A percentile compares a stretch with the other conserved stretches of the same genome.
Conservation (phyloP, 2,329 filamentous ascomycete genomes). For the Fusarium anthophilum region DNA sequence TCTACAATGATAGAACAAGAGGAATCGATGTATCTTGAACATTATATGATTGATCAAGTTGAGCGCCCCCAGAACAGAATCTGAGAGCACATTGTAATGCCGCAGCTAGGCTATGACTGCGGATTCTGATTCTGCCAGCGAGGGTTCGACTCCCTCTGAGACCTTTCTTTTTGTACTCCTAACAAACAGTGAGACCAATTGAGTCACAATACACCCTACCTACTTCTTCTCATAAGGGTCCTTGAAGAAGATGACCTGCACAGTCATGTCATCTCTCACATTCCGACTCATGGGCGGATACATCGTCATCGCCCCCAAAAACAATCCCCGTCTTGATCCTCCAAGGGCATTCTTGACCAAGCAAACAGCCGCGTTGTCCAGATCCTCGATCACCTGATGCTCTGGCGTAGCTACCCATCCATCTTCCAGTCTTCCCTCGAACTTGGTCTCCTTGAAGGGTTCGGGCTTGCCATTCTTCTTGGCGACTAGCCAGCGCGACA, state of each 20-base stretch:
- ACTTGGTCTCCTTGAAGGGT: constrained; percentile 29
- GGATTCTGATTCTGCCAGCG: not conserved
- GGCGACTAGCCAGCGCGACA: constrained; percentile 61
- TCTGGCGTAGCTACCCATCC: constrained; percentile 48
- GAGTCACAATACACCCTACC: constrained; percentile 56
- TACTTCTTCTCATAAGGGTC: constrained; percentile 69
- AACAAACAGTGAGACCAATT: not conserved
- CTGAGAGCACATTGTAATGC: not conserved
- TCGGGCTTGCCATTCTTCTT: constrained; percentile 40
- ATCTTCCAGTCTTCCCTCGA: constrained; percentile 30
- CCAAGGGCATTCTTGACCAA: constrained; percentile 83
- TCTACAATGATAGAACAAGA: not conserved
- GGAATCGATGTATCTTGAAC: not conserved
- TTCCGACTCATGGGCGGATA: constrained; percentile 73
- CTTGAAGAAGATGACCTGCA: constrained; percentile 78
- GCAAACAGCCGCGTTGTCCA: constrained; percentile 81
- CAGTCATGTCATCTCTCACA: constrained; percentile 79
- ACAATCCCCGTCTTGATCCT: constrained; percentile 76
- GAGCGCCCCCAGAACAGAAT: not conserved
- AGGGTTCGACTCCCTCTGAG: not conserved
- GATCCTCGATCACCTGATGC: constrained; percentile 78
- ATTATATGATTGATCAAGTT: no score
- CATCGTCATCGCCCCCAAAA: constrained; percentile 77
- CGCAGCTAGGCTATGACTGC: not conserved
- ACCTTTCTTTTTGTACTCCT: not conserved